Evolutionary conservation across 1,284 basidiomycete species (phyloP).

Genomic region (Irpex rosettiformis): DNA sequence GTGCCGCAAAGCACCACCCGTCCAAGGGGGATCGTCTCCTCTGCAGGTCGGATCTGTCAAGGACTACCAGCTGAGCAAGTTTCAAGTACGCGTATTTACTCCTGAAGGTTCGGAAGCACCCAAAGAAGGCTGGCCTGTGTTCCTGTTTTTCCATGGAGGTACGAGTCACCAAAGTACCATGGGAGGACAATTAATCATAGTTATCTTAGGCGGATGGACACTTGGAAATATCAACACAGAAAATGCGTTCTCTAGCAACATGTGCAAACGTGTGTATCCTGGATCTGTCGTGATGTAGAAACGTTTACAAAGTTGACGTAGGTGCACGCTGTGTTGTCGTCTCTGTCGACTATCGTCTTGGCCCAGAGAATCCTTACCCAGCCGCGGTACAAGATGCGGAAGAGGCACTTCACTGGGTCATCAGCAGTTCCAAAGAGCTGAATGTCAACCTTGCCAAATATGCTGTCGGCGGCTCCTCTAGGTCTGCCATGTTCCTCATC

Average conservation of each 20-base stretch:
- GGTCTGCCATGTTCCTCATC: slow-evolving; percentile 33
- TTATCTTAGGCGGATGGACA: slow-evolving; percentile 60
- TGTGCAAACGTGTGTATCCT: slow-evolving; percentile 48
- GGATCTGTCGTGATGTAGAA: neutral
- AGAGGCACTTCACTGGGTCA: slow-evolving; percentile 63
- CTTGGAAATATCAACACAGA: slow-evolving; percentile 59
- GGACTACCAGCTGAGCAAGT: slow-evolving; percentile 45
- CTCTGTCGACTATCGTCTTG: slow-evolving; percentile 72
- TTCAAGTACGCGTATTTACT: slow-evolving; percentile 52
- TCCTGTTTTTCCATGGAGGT: slow-evolving; percentile 64
- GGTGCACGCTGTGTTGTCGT: slow-evolving; percentile 54
- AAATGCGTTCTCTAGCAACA: slow-evolving; percentile 53
- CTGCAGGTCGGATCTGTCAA: slow-evolving; percentile 49
- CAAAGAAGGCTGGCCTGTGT: slow-evolving; percentile 53
- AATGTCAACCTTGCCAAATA: slow-evolving; percentile 40
- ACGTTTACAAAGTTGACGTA: slow-evolving; percentile 19
- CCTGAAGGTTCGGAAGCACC: slow-evolving; percentile 51
- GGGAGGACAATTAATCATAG: neutral
- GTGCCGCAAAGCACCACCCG: slow-evolving; percentile 48
- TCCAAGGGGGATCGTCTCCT: slow-evolving; percentile 53
- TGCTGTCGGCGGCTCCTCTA: slow-evolving; percentile 67
- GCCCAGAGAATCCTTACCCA: slow-evolving; percentile 73
- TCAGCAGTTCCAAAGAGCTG: slow-evolving; percentile 39
- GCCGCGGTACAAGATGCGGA: slow-evolving; percentile 72
- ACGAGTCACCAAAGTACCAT: slow-evolving; percentile 10